Evolutionary conservation across 2,329 filamentous ascomycete species (phyloP), one percentile per base, ranked within the genome.

Genomic region (Trichoderma brevicompactum): DNA sequence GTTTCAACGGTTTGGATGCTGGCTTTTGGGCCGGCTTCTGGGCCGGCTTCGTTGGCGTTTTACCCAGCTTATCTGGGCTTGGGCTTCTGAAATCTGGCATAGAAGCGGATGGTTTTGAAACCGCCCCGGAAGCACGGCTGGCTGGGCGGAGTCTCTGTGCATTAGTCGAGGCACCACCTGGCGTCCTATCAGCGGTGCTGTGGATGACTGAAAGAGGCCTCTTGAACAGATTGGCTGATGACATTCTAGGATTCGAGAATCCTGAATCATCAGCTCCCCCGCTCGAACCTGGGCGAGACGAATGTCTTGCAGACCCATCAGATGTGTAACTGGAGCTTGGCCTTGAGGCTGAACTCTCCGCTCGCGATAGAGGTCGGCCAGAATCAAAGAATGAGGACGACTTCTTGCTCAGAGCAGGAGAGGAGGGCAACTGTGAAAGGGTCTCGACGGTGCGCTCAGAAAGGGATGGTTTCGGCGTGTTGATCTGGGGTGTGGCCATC

Each of bases 371-470:
- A 5, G 89, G 85, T 7, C 85, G 84, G n/a, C 88, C 82, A 2
- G 81, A 77, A 55, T 87, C 88, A 73, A 91, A 95, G 75, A 96
- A 93, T 64, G 86, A 87, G 0, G 92, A 92, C 8, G 85, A 81
- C 62, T 88, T 86, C 66, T 87, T 86, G 60, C 83, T 86, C 52
- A 90, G 76, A 0, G 86, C 86, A 5, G 94, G 93, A 0, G 93
- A 95, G 0, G 91, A 87, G 0, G 93, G 91, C 36, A 97, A 80
- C 53, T 88, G 86, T 3, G 92, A 85, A 6, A 97, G 80, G 0
- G 92, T 96, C 75, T 96, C 92, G 48, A 96, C 89, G 0, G 94
- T 96, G 65, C 94, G 84, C 71, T 97, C 94, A 0, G 90, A 88
- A 4, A 97, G 81, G 0, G 92, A 94, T 59, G 85, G 81, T 61